Base-by-base conservation (phyloP, 441 rosid species). In the Gossypium davidsonii region DNA sequence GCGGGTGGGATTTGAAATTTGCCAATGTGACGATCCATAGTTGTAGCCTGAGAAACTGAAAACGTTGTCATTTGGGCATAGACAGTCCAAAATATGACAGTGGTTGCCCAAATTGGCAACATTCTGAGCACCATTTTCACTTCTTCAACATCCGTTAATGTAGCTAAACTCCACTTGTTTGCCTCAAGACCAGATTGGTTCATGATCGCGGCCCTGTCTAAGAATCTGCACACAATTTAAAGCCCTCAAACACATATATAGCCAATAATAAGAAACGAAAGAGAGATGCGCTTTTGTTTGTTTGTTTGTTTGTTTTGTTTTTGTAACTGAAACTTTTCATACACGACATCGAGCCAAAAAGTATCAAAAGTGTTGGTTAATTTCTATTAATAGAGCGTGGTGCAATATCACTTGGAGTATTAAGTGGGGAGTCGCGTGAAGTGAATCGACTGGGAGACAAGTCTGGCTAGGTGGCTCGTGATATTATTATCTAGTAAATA, bases 31-130 rank as follows among this genome's bases (percentile, higher is more conserved):
- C 98, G 91, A 85, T 91, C 78, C 94, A 94, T 84, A 14, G 95
- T 91, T 20, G 94, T 79, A 25, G 97, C 92, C 67, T 94, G 98
- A 14, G 93, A 85, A 21, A 94, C 98, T 0, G 98, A 94, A 70
- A 94, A 83, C 10, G 98, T 94, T 5, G 94, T 87, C 84, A 91
- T 81, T 55, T 94, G 97, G 14, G 96, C 98, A 51, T 94, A 90
- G 57, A 91, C 85, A 9, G 97, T 91, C 98, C 98, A 94, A 59
- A 94, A 94, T 48, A 91, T 86, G 15, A 94, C 82, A 26, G 85
- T 88, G 26, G 96, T 91, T 39, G 92, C 95, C 98, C 97, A 94
- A 25, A 91, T 85, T 6, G 98, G 97, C 67, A 94, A 26, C 98
- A 94, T 94, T 21, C 93, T 74, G 0, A 91, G 49, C 59, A 94